Percentiles rank a stretch among this genome's conserved stretches.
Evolutionary conservation across 1,139 yeast genomes (phyloP).

Genomic region (Pichia sp.): DNA sequence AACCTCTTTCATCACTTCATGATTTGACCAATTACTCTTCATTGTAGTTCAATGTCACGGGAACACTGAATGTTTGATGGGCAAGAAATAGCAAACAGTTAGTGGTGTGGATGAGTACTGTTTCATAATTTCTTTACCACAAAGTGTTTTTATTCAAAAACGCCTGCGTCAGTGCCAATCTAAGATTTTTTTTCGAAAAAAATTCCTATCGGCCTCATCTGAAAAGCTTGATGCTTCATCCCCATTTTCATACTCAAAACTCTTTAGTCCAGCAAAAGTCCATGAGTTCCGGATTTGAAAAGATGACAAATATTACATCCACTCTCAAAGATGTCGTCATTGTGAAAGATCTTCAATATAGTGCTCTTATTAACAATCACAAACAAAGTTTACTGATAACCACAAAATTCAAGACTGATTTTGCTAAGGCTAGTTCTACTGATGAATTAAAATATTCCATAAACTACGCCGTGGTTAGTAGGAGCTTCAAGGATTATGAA

Average conservation of each 20-base stretch:
- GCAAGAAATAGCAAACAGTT: too few species aligned
- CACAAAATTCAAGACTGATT: conserved; percentile 59
- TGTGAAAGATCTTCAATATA: conserved; percentile 20
- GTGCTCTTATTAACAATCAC: conserved; percentile 16
- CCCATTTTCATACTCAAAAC: background rate
- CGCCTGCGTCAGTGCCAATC: background rate
- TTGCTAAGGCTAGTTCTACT: conserved; percentile 61
- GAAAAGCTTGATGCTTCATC: background rate
- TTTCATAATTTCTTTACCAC: background rate
- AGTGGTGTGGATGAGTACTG: background rate
- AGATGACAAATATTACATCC: background rate
- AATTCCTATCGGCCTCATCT: background rate
- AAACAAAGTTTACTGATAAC: conserved; percentile 17
- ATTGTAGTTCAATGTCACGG: too few species aligned
- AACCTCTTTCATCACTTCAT: background rate
- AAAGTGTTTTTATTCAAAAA: conserved; percentile 6
- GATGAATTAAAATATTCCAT: conserved; percentile 80
- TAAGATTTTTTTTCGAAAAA: background rate
- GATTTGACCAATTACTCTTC: background rate
- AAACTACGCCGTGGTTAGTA: conserved; percentile 80
- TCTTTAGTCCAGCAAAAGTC: background rate
- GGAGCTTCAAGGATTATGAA: conserved; percentile 54
- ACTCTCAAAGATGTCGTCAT: conserved; percentile 22
- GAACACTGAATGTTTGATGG: too few species aligned
- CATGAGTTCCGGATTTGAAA: too few species aligned